A percentile compares a stretch with the other conserved stretches of the same genome.
These are phyloP conservation scores for Penicillium coprophilum DNA, from an alignment of 495 filamentous ascomycete species.

Conservation along the genomic window DNA sequence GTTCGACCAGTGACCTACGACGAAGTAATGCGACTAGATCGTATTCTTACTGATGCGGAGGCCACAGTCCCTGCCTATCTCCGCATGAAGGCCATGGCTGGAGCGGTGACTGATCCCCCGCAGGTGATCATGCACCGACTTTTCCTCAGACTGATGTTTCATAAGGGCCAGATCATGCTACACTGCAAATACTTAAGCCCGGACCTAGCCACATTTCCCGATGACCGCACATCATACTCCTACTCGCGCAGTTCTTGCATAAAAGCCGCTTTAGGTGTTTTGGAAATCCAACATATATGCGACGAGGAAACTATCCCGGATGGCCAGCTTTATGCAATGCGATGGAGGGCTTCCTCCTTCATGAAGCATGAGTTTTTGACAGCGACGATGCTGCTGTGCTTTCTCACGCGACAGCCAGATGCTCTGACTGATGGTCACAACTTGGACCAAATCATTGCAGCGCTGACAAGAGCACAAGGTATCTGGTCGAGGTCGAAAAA, in stretches of 20 bases:
- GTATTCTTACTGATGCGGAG: not conserved
- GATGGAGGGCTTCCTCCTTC: constrained; percentile 1
- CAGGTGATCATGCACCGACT: constrained; percentile 1
- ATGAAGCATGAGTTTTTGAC: constrained; percentile 2
- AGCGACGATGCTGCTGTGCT: constrained; percentile 2
- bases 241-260: not conserved
- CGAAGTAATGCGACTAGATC: not conserved
- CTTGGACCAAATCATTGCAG: not conserved
- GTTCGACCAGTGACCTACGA: not conserved
- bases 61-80: not conserved
- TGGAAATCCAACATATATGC: not conserved
- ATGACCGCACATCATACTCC: not conserved
- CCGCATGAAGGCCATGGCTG: not conserved
- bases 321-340: not conserved
- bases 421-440: not conserved
- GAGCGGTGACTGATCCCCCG: not conserved
- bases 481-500: not conserved
- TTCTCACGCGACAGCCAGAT: not conserved
- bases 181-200: not conserved
- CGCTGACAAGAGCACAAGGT: not conserved
- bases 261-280: not conserved
- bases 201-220: not conserved
- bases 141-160: not conserved
- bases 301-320: not conserved
- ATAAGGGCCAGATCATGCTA: not conserved